Evolutionary conservation across 805 yeast genomes (phyloP).

Genomic region (Saturnispora saitoi): DNA sequence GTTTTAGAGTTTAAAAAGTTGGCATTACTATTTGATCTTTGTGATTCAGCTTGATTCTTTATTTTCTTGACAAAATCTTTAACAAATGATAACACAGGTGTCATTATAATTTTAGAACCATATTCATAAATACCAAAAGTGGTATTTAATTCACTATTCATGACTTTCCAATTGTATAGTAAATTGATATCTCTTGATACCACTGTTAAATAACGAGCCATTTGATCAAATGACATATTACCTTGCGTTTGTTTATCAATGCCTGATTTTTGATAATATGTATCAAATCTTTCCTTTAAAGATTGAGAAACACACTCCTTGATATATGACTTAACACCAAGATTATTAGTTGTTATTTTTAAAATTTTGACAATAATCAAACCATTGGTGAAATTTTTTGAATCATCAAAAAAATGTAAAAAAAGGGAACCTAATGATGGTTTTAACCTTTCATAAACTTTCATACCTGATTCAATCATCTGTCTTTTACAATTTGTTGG

Average conservation of each 20-base stretch:
- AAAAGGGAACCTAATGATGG: conserved; percentile 8
- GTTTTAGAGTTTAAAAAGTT: background rate
- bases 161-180: conserved; percentile 21
- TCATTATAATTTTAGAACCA: conserved; percentile 14
- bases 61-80: conserved; percentile 14
- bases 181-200: conserved; percentile 20
- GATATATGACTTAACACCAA: conserved; percentile 11
- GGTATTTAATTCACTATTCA: conserved; percentile 18
- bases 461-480: conserved; percentile 11
- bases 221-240: conserved; percentile 11
- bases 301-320: conserved; percentile 8
- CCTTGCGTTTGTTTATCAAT: background rate
- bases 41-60: background rate
- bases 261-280: conserved; percentile 10
- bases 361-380: conserved; percentile 17
- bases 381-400: conserved; percentile 16
- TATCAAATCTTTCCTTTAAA: conserved; percentile 9
- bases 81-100: conserved; percentile 17
- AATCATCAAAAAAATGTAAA: conserved; percentile 17
- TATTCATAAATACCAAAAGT: conserved; percentile 16
- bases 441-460: conserved; percentile 14
- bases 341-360: conserved; percentile 12
- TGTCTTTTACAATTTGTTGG: conserved; percentile 16
- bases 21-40: background rate
- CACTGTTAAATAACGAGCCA: conserved; percentile 15